Conservation (phyloP, 1,284 basidiomycete species). For the Ceratobasidium sp. region DNA sequence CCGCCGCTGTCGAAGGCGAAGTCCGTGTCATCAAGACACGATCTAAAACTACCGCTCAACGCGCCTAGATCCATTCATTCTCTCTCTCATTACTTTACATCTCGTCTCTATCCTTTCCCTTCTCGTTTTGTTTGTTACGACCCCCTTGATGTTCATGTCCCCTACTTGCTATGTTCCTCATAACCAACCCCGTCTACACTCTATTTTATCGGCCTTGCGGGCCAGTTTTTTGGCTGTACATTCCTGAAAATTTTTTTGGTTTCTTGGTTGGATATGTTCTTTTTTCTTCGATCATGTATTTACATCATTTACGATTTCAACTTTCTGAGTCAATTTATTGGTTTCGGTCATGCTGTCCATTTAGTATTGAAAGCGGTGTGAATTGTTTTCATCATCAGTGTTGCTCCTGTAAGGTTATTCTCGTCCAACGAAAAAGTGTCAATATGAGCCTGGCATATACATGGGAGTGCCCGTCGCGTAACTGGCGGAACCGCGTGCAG, state of each 20-base stretch:
- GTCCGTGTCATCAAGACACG: slow-evolving; percentile 32
- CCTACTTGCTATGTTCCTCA: slow-evolving; percentile 20
- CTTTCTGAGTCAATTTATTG: slow-evolving; percentile 14
- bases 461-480: too few relatives aligned
- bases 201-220: slow-evolving; percentile 19
- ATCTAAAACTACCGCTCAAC: slow-evolving; percentile 27
- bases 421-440: too few relatives aligned
- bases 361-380: too few relatives aligned
- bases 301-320: slow-evolving; percentile 18
- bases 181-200: slow-evolving; percentile 5
- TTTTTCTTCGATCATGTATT: slow-evolving; percentile 18
- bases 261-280: neutral
- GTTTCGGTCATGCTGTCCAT: neutral
- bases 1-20: neutral
- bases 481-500: too few relatives aligned
- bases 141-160: slow-evolving; percentile 8
- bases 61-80: neutral
- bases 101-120: neutral
- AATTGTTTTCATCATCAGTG: too few relatives aligned
- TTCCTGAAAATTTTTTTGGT: too few relatives aligned
- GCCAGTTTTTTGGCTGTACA: slow-evolving; percentile 10
- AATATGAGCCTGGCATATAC: too few relatives aligned
- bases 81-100: slow-evolving; percentile 1
- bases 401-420: too few relatives aligned
- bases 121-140: slow-evolving; percentile 14